Evolutionary conservation across 768 basidiomycete genomes (phyloP), one percentile per base, ranked within the genome.

Genomic region (Russula foetens): DNA sequence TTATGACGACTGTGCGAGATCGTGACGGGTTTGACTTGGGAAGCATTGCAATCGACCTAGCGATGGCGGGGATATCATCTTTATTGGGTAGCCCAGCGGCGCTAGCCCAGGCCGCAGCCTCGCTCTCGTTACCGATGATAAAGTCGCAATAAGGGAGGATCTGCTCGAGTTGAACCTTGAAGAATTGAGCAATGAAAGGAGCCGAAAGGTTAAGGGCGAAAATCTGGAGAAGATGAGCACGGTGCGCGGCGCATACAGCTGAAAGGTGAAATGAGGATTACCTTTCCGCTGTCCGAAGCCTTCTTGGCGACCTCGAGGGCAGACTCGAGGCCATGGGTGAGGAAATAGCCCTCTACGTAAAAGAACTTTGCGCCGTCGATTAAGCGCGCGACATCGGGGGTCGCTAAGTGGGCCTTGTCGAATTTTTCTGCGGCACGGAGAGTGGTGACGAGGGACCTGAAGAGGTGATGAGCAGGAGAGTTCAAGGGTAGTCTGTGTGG

Each of bases 341-440:
- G 62, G 85, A 99, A 98, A 79, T 88, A 99, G 8, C 96, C 96
- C 69, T 93, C 96, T 62, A 98, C 84, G 77, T 99, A 99, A 79
- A 82, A 97, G 71, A 82, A 81, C 70, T 89, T 86, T 60, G 95
- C 96, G 48, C 76, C 80, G 6, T 90, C 80, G 69, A 98, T 78
- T 66, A 93, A 76, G 33, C 85, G 80, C 28, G 89, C 85, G 64
- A 98, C 84, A 54, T 77, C 74, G 15, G 88, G 79, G 9, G 90
- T 86, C 9, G 81, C 78, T 46, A 99, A 80, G 74, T 98, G 92
- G 4, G 85, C 77, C 60, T 81, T 79, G 14, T 88, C 84, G 73
- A 97, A 98, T 70, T 84, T 87, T 75, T 98, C 96, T 4, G 97
- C 96, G 17, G 84, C 85, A 26, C 87, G 87, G 54, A 99, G 79